A percentile compares a stretch with the other conserved stretches of the same genome.
These are phyloP conservation scores for Euphrasia confusa DNA, from an alignment of 257 asterid species.

Conservation along the genomic window DNA sequence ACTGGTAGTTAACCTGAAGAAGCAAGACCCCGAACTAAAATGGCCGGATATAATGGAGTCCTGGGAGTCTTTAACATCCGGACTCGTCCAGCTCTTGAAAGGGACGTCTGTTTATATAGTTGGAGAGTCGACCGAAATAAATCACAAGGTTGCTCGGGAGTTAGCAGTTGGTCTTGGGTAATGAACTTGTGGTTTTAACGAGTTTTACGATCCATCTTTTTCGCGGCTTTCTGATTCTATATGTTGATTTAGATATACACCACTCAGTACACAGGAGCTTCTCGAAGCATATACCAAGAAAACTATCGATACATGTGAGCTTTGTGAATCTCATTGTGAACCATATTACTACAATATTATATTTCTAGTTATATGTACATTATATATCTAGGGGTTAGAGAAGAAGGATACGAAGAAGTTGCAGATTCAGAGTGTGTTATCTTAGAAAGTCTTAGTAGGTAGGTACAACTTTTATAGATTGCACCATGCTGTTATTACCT, in stretches of 20 bases:
- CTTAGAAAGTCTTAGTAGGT: constrained; percentile 84
- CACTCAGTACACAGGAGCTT: constrained; percentile 76
- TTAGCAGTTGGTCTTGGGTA: constrained; percentile 88
- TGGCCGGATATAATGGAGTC: constrained; percentile 97
- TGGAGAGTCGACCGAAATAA: constrained; percentile 87
- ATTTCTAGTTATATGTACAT: not conserved
- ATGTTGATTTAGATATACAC: constrained; percentile 65
- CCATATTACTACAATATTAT: not conserved
- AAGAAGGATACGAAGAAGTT: constrained; percentile 62
- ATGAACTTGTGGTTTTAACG: constrained; percentile 19
- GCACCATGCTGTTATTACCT: not conserved
- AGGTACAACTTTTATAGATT: constrained; percentile 43
- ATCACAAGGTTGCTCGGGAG: constrained; percentile 79
- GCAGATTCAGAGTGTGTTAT: constrained; percentile 70
- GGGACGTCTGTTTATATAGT: constrained; percentile 82
- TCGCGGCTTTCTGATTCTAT: constrained; percentile 16
- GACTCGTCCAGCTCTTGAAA: constrained; percentile 62
- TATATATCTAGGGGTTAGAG: constrained; percentile 44
- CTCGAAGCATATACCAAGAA: constrained; percentile 67
- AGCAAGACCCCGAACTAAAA: constrained; percentile 67
- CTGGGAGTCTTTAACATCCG: constrained; percentile 82
- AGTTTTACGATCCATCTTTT: not conserved
- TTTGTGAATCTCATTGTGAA: constrained; percentile 20
- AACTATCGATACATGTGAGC: constrained; percentile 62
- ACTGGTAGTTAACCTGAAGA: constrained; percentile 76